Percentiles rank a stretch among this genome's conserved stretches.
Conservation (phyloP, 345 rosid species). For the Euphorbia lathyris region DNA sequence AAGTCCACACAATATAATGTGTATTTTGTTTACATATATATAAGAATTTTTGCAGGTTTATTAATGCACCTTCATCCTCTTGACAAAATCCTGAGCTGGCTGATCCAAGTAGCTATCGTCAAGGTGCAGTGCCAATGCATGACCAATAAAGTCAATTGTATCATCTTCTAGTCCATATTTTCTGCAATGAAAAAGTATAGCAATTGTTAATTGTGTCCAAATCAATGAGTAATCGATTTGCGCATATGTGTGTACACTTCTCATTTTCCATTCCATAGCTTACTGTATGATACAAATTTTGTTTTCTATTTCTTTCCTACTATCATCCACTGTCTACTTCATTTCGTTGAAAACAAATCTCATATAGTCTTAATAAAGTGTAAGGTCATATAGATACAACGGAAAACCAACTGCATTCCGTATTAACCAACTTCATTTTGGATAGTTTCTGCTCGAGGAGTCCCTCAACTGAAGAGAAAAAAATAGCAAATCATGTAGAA, state of each 20-base stretch:
- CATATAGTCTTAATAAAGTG: too few species aligned
- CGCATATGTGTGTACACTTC: too few species aligned
- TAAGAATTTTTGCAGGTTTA: background rate
- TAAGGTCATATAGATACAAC: too few species aligned
- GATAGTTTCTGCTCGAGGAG: background rate
- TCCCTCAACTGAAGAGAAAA: background rate
- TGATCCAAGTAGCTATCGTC: constrained; percentile 75
- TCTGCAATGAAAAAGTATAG: constrained; percentile 26
- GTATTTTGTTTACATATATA: background rate
- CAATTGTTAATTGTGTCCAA: background rate
- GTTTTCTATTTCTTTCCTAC: too few species aligned
- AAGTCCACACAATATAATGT: background rate
- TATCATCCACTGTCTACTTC: too few species aligned
- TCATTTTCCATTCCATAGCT: too few species aligned
- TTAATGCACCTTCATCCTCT: constrained; percentile 66
- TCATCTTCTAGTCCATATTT: constrained; percentile 91
- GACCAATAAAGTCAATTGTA: constrained; percentile 84
- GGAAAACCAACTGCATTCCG: too few species aligned
- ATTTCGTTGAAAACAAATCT: too few species aligned
- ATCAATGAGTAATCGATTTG: background rate
- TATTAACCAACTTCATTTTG: too few species aligned
- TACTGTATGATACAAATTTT: too few species aligned
- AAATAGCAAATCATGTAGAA: background rate
- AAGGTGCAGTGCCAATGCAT: constrained; percentile 80
- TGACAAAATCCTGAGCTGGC: constrained; percentile 74